Evolutionary conservation across 164 flowering plant species (phyloP), one percentile per base, ranked within the genome.

Genomic region (Buxus sempervirens): DNA sequence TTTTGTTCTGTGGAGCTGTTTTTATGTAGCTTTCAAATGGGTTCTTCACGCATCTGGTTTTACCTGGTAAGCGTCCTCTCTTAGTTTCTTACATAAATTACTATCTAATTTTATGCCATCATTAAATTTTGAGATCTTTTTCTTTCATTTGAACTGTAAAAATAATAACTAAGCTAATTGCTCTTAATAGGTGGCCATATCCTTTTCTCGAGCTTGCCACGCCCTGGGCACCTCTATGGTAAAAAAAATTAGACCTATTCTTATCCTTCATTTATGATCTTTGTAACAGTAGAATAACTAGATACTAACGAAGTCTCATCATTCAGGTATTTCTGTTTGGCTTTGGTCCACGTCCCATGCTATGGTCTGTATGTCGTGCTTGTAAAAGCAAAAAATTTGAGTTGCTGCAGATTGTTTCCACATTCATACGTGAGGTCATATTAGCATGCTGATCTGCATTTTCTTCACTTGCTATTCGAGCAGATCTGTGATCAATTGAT

Each of bases 181-280:
- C 56, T 27, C 77, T 57, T 48, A 32, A 32, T 32, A 91, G 98
- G 98, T 93, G 97, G 97, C 98, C 98, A 45, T 93, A 93, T 73
- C 89, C 95, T 54, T 90, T 90, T 72, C 91, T 90, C 0, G 87
- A 86, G 75, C 90, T 90, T 28, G 60, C 82, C 12, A 82, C 83
- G 2, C 80, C 87, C 27, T 88, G 86, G 90, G 96, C 96, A n/a
- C 96, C 97, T 38, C 25, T 84, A 14, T 91, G 97, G 97, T 91
- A 84, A 66, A 41, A 12, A 23, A 58, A n/a, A n/a, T n/a, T 42
- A 22, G 10, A 15, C 14, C 18, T 15, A 6, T 23, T 26, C 54
- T 22, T 20, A 22, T 18, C 1, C 0, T n/a, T 21, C 54, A 26
- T 59, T 26, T 32, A 32, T 48, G 62, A 38, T 22, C 22, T 45